Percentiles rank a stretch among this genome's conserved stretches.
Conservation (phyloP, 352 stramenopile species). For the Phytophthora megakarya region DNA sequence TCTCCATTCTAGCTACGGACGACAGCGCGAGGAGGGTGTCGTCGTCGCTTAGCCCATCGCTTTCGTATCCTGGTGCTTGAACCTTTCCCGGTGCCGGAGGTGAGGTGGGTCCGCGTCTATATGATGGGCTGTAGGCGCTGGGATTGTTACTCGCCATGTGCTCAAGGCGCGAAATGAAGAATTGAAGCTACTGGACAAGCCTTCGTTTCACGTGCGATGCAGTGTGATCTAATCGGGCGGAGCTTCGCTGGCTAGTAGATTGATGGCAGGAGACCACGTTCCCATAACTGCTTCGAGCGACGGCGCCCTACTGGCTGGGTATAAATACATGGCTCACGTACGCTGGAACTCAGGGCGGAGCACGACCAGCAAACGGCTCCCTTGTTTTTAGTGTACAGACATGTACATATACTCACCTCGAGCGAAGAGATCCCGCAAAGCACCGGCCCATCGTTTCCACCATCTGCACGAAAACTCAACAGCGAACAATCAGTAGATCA, state of each 20-base stretch:
- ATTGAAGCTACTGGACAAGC: conserved; percentile 8
- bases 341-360: conserved; percentile 14
- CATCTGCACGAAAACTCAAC: not conserved
- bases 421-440: conserved; percentile 15
- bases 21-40: conserved; percentile 37
- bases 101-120: conserved; percentile 11
- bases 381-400: conserved; percentile 19
- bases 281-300: conserved; percentile 30
- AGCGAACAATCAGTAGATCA: too few relatives aligned
- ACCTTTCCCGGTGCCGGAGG: conserved; percentile 8
- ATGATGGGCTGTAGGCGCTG: conserved; percentile 10
- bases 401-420: not conserved
- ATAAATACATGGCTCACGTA: conserved; percentile 27
- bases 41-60: conserved; percentile 35
- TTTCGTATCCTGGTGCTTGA: conserved; percentile 19
- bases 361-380: conserved; percentile 25
- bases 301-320: conserved; percentile 8
- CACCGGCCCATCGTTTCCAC: conserved; percentile 9
- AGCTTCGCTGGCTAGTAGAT: conserved; percentile 3
- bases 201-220: conserved; percentile 35
- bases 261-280: conserved; percentile 29
- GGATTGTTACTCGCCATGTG: conserved; percentile 42
- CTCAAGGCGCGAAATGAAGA: conserved; percentile 35
- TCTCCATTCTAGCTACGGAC: conserved; percentile 36
- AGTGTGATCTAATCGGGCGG: conserved; percentile 16